phyloP scores from a whole-genome alignment of 2,329 filamentous ascomycete genomes.

The Epichloe hybrida region DNA sequence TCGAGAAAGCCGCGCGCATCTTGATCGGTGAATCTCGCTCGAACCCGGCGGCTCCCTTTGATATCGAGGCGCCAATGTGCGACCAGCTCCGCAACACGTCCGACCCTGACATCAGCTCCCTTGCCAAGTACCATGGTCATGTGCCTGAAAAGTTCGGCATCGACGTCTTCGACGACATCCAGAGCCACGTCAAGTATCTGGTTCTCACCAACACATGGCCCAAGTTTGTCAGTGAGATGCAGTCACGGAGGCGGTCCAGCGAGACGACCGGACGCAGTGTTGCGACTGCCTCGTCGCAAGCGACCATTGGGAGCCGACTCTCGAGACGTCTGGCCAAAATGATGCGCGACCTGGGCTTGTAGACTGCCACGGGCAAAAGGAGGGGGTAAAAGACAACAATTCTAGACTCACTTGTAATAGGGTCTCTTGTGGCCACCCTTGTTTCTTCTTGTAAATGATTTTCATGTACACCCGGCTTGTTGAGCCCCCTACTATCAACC shows the following conservation, averaged over 20 bases:
- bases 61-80: constrained; percentile 4
- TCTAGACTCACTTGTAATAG: too few relatives aligned
- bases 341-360: constrained; percentile 1
- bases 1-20: constrained; percentile 34
- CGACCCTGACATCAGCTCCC: background rate
- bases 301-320: background rate
- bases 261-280: constrained; percentile 4
- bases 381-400: too few relatives aligned
- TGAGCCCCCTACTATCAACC: background rate
- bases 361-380: background rate
- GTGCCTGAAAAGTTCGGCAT: constrained; percentile 34
- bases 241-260: constrained; percentile 5
- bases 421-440: background rate
- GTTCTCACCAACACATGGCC: constrained; percentile 57
- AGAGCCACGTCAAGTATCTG: constrained; percentile 47
- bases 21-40: constrained; percentile 24
- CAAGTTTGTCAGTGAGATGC: constrained; percentile 29
- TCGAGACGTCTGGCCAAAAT: constrained; percentile 1
- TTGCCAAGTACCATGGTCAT: constrained; percentile 21
- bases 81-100: background rate
- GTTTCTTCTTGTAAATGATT: background rate
- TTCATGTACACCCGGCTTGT: background rate
- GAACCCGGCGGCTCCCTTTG: constrained; percentile 25
- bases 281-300: background rate
- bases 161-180: constrained; percentile 42